Evolutionary conservation across 148 eudicot genomes (phyloP).

Genomic region (Nepenthes mirabilis): DNA sequence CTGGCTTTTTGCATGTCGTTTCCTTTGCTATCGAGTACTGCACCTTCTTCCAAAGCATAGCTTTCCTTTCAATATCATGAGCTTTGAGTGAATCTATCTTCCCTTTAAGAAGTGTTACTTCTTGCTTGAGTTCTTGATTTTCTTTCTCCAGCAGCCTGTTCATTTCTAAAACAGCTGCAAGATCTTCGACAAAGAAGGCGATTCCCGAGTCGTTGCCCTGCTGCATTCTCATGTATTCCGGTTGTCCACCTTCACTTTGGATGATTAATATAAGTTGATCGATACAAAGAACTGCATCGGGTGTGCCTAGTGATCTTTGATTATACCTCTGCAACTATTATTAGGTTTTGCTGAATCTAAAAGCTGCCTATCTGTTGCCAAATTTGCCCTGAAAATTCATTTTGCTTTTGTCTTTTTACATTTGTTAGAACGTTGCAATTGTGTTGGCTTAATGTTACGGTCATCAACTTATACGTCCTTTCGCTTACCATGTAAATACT

Average conservation of each 20-base stretch:
- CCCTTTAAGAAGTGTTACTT: constrained; percentile 31
- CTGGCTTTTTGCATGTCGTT: background rate
- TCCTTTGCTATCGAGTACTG: constrained; percentile 12
- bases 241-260: background rate
- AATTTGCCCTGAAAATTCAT: too few species aligned
- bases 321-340: too few species aligned
- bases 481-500: too few species aligned
- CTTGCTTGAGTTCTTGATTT: constrained; percentile 48
- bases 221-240: background rate
- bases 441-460: too few species aligned
- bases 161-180: constrained; percentile 47
- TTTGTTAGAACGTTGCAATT: too few species aligned
- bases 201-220: constrained; percentile 10
- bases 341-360: too few species aligned
- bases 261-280: background rate
- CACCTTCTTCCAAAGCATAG: constrained; percentile 54
- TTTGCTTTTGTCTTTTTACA: too few species aligned
- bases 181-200: constrained; percentile 41
- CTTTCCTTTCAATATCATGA: constrained; percentile 52
- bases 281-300: background rate
- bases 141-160: constrained; percentile 43
- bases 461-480: too few species aligned
- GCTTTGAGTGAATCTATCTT: constrained; percentile 46
- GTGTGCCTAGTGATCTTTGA: background rate
- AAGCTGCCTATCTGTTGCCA: too few species aligned